Base-by-base conservation (phyloP, 1,139 yeast genomes). In the Spencermartinsiella ligniputridi region DNA sequence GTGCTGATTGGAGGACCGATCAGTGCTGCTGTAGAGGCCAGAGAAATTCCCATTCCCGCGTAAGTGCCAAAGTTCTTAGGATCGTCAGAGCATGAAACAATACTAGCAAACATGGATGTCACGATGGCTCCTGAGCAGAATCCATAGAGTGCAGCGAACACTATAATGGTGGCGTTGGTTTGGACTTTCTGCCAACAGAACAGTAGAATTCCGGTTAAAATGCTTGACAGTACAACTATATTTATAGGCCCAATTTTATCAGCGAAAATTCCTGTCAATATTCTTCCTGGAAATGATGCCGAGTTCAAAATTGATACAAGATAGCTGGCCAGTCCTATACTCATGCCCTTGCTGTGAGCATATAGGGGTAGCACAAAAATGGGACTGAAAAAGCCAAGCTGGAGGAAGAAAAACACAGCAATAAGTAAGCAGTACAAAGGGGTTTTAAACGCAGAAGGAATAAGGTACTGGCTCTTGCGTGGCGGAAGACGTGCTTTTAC, bases 11-110 rank as follows among this genome's bases (percentile, higher is more conserved):
- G 82, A 44, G 78, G 66, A 1, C 78, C 74, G 1, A 72, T 66
- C 34, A 83, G 65, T 12, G 79, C 69, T 29, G 80, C 79, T 52
- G 81, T 71, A 2, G 63, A 58, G 3, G 81, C 71, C 42, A 80
- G 75, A 25, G 78, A 68, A 52, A 79, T 78, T 52, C 77, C 75
- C 65, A 81, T 72, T 0, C 88, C 83, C 57, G 79, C 76, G 20
- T 85, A 72, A 46, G 77, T 56, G 1, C 68, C 68, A 1, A 63
- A 48, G 8, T 52, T 41, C n/a, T 56, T 44, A 37, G 63, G 49
- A 46, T 71, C 74, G 19, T 75, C 74, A 3, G 83, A 76, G 25
- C 83, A 76, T 52, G 78, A 81, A 1, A 67, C 60, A 11, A 69
- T 52, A 32, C 67, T 60, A 0, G 70, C 65, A 1, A 77, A 74